Base-by-base conservation (phyloP, 345 rosid genomes). In the Bruguiera gymnorhiza region DNA sequence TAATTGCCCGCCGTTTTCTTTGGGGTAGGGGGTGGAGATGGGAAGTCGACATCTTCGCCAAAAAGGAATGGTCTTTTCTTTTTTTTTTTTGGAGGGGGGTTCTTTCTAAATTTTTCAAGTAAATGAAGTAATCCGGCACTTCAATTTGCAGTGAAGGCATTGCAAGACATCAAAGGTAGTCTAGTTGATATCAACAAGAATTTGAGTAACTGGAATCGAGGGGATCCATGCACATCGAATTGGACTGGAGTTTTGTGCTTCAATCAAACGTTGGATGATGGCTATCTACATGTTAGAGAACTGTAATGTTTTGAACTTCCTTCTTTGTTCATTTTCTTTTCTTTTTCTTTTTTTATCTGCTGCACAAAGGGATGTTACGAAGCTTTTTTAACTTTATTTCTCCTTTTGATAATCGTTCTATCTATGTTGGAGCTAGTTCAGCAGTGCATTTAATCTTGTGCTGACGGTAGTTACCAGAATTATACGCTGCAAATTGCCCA, bases 181-280 rank as follows among this genome's bases (percentile, higher is more conserved):
- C 81, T 95, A 73, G 24, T 76, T 34, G 99, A 95, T 79, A 67
- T 83, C n/a, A 72, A 83, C 64, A 78, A 70, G 36, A 87, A 83
- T 73, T 80, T 95, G 80, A 85, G 76, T 59, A 87, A 86, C 70
- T 95, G 99, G 99, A 73, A 74, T 46, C 75, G 77, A 8, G 97
- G 97, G 53, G 99, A 95, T 65, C 99, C 99, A 0, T 95, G 99
- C 72, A 74, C 78, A 26, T 84, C 92, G 3, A 92, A 88, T 32
- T 95, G 99, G 99, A 95, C 97, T 9, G 97, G 99, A 34, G 88
- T 95, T 76, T 53, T 85, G 51, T 95, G 99, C 76, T 88, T 51
- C 78, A 86, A 87, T 72, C 23, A 27, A 32, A 57, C 87, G 61
- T 63, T 67, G 69, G 83, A 75, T 13, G 97, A 92, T 78, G 86